A percentile compares a stretch with the other conserved stretches of the same genome.
phyloP scores from a whole-genome alignment of 306 rosid species.

The Argentina anserina region DNA sequence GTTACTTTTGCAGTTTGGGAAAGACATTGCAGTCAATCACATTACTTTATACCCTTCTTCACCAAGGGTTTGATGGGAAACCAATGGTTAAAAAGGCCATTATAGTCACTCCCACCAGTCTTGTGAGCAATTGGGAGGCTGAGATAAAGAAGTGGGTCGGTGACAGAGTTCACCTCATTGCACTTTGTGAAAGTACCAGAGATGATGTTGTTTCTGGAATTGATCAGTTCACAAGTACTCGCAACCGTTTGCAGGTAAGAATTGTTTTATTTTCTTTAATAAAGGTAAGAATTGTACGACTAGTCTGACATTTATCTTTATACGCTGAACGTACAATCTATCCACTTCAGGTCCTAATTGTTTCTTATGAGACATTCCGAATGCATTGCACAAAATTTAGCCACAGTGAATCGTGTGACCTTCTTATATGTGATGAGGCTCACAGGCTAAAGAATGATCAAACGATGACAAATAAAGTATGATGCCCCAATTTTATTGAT shows the following conservation, averaged over 20 bases:
- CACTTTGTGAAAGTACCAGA: constrained; percentile 84
- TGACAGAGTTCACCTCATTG: constrained; percentile 68
- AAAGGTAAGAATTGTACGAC: constrained; percentile 41
- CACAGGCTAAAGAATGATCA: constrained; percentile 96
- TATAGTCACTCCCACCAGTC: constrained; percentile 97
- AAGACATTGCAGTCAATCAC: constrained; percentile 97
- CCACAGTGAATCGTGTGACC: constrained; percentile 71
- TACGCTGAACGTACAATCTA: constrained; percentile 10
- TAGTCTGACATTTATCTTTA: constrained; percentile 11
- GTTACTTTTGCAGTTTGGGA: constrained; percentile 67
- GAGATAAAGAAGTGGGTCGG: constrained; percentile 93
- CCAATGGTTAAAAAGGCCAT: constrained; percentile 84
- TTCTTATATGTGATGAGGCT: constrained; percentile 97
- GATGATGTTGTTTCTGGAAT: constrained; percentile 82
- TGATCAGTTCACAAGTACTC: constrained; percentile 61
- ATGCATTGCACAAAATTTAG: constrained; percentile 80
- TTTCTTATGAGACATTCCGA: constrained; percentile 93
- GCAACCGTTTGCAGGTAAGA: constrained; percentile 54
- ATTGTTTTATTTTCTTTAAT: neutral
- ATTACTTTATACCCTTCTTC: constrained; percentile 78
- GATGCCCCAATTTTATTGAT: neutral
- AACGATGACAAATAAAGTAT: constrained; percentile 92
- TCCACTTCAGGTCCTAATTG: constrained; percentile 65
- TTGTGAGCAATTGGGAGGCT: constrained; percentile 97
- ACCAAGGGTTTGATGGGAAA: constrained; percentile 84